phyloP scores from a whole-genome alignment of 1,284 basidiomycete genomes.

The Irpex rosettiformis region DNA sequence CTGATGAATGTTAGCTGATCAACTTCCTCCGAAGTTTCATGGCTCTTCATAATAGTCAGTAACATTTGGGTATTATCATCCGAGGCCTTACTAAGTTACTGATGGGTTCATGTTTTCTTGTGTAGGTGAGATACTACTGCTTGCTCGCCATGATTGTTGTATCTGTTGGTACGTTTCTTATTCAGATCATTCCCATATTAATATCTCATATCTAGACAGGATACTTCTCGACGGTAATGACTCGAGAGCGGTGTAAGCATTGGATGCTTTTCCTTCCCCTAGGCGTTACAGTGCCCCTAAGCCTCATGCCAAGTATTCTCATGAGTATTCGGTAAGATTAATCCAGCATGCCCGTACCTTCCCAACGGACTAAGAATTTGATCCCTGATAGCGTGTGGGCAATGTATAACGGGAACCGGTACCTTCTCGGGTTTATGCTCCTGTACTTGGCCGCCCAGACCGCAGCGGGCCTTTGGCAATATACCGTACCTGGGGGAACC shows the following conservation, averaged over 20 bases:
- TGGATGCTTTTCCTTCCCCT: conserved; percentile 1
- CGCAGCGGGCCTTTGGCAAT: not conserved
- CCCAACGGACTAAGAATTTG: too few relatives aligned
- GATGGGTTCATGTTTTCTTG: not conserved
- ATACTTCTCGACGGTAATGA: not conserved
- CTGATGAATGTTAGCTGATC: not conserved
- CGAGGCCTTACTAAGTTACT: not conserved
- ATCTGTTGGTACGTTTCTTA: not conserved
- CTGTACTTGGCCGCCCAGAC: not conserved
- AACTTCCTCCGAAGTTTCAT: not conserved
- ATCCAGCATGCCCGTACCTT: too few relatives aligned
- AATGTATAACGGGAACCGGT: not conserved
- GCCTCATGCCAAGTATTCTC: not conserved
- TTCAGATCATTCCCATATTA: not conserved
- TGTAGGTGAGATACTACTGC: not conserved
- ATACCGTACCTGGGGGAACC: not conserved
- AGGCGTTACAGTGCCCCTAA: not conserved
- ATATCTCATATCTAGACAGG: not conserved
- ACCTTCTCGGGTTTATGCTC: not conserved
- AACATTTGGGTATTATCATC: not conserved
- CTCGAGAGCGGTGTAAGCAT: not conserved
- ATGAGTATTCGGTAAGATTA: not conserved
- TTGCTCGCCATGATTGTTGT: not conserved
- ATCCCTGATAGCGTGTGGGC: not conserved
- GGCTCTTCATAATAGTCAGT: conserved; percentile 1